A percentile compares a stretch with the other conserved stretches of the same genome.
phyloP scores from a whole-genome alignment of 257 asterid species.

The Anisodus acutangulus region DNA sequence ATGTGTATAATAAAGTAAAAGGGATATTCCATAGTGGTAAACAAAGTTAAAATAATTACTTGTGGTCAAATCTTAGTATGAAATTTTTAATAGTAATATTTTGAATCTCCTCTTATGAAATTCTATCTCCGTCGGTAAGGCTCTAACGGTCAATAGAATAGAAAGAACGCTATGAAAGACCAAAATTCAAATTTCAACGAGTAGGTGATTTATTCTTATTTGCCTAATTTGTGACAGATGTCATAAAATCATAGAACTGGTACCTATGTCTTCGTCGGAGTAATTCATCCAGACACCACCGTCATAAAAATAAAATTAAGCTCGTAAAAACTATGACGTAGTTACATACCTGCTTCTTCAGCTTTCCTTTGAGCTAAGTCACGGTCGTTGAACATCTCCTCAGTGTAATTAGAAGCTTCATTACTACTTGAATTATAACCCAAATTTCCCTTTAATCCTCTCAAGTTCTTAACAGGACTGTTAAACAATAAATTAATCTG shows the following conservation, averaged over 20 bases:
- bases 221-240: not conserved
- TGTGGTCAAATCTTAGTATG: not conserved
- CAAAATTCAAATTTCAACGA: not conserved
- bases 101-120: not conserved
- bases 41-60: not conserved
- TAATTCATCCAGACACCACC: not conserved
- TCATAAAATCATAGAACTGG: too few species aligned
- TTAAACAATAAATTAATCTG: conserved; percentile 4
- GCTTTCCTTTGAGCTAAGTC: conserved; percentile 88
- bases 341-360: conserved; percentile 71
- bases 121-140: not conserved
- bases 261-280: rapidly evolving
- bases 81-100: not conserved
- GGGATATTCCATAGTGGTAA: not conserved
- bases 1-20: not conserved
- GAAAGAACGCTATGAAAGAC: too few species aligned
- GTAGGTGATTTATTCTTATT: not conserved
- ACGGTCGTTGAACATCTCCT: conserved; percentile 66
- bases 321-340: not conserved
- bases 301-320: not conserved
- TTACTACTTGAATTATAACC: conserved; percentile 43
- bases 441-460: conserved; percentile 64
- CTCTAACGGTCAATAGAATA: not conserved
- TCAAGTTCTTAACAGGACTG: conserved; percentile 65
- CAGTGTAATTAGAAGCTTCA: conserved; percentile 44